Evolutionary conservation across 306 rosid species (phyloP).

Genomic region (Vigna trinervia): DNA sequence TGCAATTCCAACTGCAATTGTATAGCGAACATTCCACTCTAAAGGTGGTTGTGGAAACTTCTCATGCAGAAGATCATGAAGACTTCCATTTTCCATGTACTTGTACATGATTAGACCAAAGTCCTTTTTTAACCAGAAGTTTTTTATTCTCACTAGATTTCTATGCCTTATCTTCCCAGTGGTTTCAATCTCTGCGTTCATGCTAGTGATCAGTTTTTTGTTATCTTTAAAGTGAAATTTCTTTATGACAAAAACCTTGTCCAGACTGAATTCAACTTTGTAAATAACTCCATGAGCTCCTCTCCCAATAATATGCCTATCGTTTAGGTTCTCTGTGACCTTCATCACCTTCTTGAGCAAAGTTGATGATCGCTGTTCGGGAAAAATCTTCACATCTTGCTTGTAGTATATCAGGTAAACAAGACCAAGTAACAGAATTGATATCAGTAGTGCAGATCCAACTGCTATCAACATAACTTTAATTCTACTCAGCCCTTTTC

Average conservation of each 20-base stretch:
- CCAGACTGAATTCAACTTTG: conserved; percentile 52
- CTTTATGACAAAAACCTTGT: conserved; percentile 56
- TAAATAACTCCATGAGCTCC: conserved; percentile 82
- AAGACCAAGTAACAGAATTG: conserved; percentile 26
- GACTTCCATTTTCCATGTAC: conserved; percentile 73
- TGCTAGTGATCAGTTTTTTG: not conserved
- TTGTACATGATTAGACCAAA: conserved; percentile 59
- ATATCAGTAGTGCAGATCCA: conserved; percentile 50
- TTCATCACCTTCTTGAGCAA: conserved; percentile 41
- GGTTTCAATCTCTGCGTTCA: conserved; percentile 41
- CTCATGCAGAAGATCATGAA: conserved; percentile 66
- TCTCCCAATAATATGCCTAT: conserved; percentile 57
- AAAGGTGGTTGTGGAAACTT: conserved; percentile 52
- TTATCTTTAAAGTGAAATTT: conserved; percentile 47
- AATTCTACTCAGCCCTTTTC: conserved; percentile 38
- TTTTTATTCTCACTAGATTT: conserved; percentile 56
- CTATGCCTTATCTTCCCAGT: conserved; percentile 59
- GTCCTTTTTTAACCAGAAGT: conserved; percentile 55
- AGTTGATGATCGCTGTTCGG: conserved; percentile 33
- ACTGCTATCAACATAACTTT: conserved; percentile 55
- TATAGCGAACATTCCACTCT: conserved; percentile 59
- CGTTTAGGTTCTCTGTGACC: conserved; percentile 61
- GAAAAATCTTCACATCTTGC: conserved; percentile 8
- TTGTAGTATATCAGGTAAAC: not conserved
- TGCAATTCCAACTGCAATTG: conserved; percentile 68